Conservation (phyloP, 805 yeast genomes). For the Hanseniaspora thailandica region DNA sequence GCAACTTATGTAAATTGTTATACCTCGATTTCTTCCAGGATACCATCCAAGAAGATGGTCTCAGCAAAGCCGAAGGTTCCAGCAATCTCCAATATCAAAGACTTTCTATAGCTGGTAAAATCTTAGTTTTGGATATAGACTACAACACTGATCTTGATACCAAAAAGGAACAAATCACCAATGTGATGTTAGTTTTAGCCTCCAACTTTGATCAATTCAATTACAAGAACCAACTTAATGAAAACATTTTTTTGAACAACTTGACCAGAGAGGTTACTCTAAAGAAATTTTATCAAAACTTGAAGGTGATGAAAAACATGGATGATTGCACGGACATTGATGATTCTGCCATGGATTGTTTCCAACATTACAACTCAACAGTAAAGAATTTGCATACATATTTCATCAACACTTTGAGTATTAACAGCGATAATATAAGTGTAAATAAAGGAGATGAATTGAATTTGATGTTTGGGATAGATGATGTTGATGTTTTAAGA, state of each 20-base stretch:
- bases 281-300: constrained; percentile 26
- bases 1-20: constrained; percentile 9
- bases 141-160: constrained; percentile 14
- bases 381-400: not conserved
- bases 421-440: not conserved
- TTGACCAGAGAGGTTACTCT: constrained; percentile 22
- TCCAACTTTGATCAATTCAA: constrained; percentile 30
- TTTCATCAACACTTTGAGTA: not conserved
- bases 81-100: constrained; percentile 17
- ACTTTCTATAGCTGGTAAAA: constrained; percentile 29
- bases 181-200: constrained; percentile 29
- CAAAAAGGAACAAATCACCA: constrained; percentile 22
- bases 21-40: constrained; percentile 11
- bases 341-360: not conserved
- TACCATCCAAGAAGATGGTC: constrained; percentile 4
- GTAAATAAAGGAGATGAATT: constrained; percentile 5
- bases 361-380: constrained; percentile 5
- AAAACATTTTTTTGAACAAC: constrained; percentile 25
- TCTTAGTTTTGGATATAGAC: constrained; percentile 30
- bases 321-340: constrained; percentile 18
- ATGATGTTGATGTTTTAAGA: not conserved
- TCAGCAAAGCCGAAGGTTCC: not conserved
- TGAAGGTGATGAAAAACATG: constrained; percentile 25
- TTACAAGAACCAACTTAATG: constrained; percentile 21
- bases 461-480: not conserved